Evolutionary conservation across 805 yeast species (phyloP).

Genomic region (Kuraishia cidri): DNA sequence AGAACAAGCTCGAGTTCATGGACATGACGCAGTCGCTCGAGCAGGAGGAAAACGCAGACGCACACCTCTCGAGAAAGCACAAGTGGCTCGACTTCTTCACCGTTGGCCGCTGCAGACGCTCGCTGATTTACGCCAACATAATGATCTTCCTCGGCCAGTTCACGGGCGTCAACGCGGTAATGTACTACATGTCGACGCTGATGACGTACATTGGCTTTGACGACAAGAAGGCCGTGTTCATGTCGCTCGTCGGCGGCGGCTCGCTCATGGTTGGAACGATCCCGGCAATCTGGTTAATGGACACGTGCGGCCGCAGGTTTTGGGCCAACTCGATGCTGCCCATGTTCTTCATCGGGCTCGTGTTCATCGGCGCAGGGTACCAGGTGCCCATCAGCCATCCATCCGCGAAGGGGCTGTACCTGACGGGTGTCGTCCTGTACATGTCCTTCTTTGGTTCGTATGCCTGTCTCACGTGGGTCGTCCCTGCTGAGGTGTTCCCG

Average conservation of each 20-base stretch:
- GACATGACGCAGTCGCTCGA: conserved; percentile 46
- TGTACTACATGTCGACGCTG: conserved; percentile 55
- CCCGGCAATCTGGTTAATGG: conserved; percentile 56
- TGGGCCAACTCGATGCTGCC: conserved; percentile 51
- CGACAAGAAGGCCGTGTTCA: conserved; percentile 42
- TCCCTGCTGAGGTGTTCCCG: conserved; percentile 58
- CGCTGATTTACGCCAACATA: conserved; percentile 44
- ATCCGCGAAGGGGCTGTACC: conserved; percentile 50
- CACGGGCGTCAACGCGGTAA: conserved; percentile 60
- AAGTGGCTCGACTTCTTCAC: conserved; percentile 42
- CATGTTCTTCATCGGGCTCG: conserved; percentile 51
- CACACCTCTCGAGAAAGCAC: conserved; percentile 21
- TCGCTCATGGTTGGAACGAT: conserved; percentile 53
- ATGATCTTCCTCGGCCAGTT: conserved; percentile 57
- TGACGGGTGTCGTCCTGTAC: conserved; percentile 55
- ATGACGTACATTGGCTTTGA: conserved; percentile 47
- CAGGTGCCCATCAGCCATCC: conserved; percentile 27
- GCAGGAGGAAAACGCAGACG: conserved; percentile 31
- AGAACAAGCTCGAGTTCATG: conserved; percentile 42
- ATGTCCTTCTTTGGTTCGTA: conserved; percentile 62
- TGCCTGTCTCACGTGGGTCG: conserved; percentile 61
- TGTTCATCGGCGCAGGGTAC: conserved; percentile 53
- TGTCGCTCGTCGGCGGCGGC: conserved; percentile 67
- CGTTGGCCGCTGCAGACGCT: conserved; percentile 52
- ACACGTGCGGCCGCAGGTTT: conserved; percentile 43